phyloP scores from a whole-genome alignment of 2,329 filamentous ascomycete genomes.

The Cryphonectria carpinicola region DNA sequence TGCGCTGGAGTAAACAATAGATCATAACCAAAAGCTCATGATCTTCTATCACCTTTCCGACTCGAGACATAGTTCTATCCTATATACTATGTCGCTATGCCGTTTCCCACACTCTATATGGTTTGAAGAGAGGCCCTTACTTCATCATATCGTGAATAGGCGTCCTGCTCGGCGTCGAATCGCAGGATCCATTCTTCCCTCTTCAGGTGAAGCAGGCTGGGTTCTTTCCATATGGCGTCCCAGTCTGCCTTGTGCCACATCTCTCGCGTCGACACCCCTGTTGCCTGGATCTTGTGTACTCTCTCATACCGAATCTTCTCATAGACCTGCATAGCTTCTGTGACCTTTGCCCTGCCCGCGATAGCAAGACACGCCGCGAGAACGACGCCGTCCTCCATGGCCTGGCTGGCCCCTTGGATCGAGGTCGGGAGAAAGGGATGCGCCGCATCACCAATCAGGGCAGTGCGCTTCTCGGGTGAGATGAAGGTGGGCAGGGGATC shows the following conservation, averaged over 20 bases:
- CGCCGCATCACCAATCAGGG: constrained; percentile 53
- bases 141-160: constrained; percentile 36
- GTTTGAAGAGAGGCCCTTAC: not conserved
- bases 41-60: not conserved
- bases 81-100: not conserved
- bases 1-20: not conserved
- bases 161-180: constrained; percentile 53
- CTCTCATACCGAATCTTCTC: constrained; percentile 52
- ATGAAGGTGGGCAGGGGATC: constrained; percentile 49
- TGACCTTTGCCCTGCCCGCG: constrained; percentile 40
- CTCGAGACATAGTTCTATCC: not conserved
- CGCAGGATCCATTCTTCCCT: constrained; percentile 53
- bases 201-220: constrained; percentile 47
- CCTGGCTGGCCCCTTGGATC: constrained; percentile 52
- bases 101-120: not conserved
- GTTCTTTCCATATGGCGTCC: constrained; percentile 48
- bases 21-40: not conserved
- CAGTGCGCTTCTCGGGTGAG: constrained; percentile 44
- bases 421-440: constrained; percentile 54
- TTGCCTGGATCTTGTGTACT: constrained; percentile 51
- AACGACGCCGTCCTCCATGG: constrained; percentile 54
- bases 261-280: constrained; percentile 50
- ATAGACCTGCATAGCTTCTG: constrained; percentile 47
- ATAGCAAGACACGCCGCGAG: constrained; percentile 48
- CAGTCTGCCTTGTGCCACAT: constrained; percentile 58